Percentiles rank a stretch among this genome's conserved stretches.
phyloP scores from a whole-genome alignment of 441 rosid genomes.

The Mallotus japonicus region DNA sequence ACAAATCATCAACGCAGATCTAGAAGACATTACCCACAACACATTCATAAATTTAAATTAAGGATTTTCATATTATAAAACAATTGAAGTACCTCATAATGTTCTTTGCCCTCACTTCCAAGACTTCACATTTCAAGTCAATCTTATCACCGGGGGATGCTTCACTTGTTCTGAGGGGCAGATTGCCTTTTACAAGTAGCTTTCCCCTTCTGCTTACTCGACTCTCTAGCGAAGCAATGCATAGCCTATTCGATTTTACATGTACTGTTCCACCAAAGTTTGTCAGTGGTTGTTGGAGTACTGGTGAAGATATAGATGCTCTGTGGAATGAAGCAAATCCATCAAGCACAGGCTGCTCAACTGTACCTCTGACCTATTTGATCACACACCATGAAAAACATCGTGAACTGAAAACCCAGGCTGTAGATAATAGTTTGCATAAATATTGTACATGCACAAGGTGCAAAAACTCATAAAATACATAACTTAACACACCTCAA shows the following conservation, averaged over 20 bases:
- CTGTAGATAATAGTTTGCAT: neutral
- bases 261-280: conserved; percentile 89
- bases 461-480: neutral
- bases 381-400: conserved; percentile 27
- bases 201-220: conserved; percentile 94
- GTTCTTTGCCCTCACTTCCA: conserved; percentile 96
- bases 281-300: conserved; percentile 84
- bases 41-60: neutral
- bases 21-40: neutral
- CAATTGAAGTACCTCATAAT: conserved; percentile 57
- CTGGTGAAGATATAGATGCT: conserved; percentile 93
- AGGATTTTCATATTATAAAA: conserved; percentile 17
- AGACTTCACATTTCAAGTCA: conserved; percentile 92
- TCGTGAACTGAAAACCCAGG: conserved; percentile 15
- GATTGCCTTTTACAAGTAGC: conserved; percentile 79
- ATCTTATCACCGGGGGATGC: conserved; percentile 73
- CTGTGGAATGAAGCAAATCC: conserved; percentile 93
- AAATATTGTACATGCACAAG: neutral
- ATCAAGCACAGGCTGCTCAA: conserved; percentile 90
- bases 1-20: neutral
- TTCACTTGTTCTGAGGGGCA: conserved; percentile 87
- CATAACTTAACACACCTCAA: conserved; percentile 59
- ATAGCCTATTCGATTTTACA: conserved; percentile 89
- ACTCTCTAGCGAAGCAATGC: conserved; percentile 82
- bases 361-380: conserved; percentile 95